These are phyloP conservation scores for Phytophthora pinifolia DNA, from an alignment of 352 stramenopile species.

Conservation along the genomic window DNA sequence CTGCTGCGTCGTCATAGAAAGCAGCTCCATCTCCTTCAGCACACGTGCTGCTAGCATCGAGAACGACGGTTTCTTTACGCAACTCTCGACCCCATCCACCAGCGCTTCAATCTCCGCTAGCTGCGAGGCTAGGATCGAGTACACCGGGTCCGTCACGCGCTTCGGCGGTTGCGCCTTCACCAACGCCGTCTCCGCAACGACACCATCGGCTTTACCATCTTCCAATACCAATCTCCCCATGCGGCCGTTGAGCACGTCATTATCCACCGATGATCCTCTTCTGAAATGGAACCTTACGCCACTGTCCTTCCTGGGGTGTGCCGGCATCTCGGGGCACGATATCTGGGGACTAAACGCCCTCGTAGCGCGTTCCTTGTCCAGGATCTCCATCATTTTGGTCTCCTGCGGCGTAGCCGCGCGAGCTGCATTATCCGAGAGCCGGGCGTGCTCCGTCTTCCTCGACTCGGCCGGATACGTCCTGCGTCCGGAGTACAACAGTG, in stretches of 20 bases:
- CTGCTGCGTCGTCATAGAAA: conserved; percentile 57
- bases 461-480: conserved; percentile 71
- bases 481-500: conserved; percentile 55
- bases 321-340: conserved; percentile 25
- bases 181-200: conserved; percentile 11
- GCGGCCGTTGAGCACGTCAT: conserved; percentile 12
- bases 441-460: conserved; percentile 42
- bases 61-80: conserved; percentile 39
- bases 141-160: conserved; percentile 36
- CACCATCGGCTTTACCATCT: conserved; percentile 4
- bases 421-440: conserved; percentile 39
- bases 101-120: conserved; percentile 63
- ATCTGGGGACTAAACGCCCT: conserved; percentile 12
- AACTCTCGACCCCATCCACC: conserved; percentile 55
- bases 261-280: conserved; percentile 30
- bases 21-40: conserved; percentile 55
- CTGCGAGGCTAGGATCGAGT: conserved; percentile 42
- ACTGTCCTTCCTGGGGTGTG: conserved; percentile 19
- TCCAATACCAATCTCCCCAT: conserved; percentile 32
- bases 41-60: conserved; percentile 41
- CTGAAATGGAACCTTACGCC: conserved; percentile 70
- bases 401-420: conserved; percentile 18
- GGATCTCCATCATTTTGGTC: conserved; percentile 42
- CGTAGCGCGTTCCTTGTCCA: conserved; percentile 37
- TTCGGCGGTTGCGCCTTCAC: conserved; percentile 18